These are phyloP conservation scores for Pulveroboletus sp. DNA, from an alignment of 768 basidiomycete species.

Conservation along the genomic window DNA sequence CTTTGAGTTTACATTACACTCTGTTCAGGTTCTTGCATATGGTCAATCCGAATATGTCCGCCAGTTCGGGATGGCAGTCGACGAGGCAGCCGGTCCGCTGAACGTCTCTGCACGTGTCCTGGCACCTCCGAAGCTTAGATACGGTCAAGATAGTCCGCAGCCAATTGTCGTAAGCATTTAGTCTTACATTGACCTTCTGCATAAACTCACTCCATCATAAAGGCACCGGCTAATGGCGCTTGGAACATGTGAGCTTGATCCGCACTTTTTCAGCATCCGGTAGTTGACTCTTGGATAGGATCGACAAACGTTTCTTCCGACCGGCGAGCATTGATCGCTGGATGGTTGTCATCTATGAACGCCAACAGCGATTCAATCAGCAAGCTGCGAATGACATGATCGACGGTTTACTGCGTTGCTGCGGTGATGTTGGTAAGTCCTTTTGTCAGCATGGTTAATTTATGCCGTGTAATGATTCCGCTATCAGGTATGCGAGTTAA, in stretches of 20 bases:
- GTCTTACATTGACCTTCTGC: not conserved
- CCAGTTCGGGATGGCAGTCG: constrained; percentile 68
- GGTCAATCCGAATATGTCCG: constrained; percentile 73
- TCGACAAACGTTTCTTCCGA: constrained; percentile 66
- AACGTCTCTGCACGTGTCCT: constrained; percentile 60
- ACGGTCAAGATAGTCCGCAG: constrained; percentile 55
- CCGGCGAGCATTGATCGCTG: constrained; percentile 53
- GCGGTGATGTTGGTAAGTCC: constrained; percentile 57
- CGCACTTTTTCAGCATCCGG: not conserved
- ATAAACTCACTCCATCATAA: constrained; percentile 4
- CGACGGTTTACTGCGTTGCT: constrained; percentile 44
- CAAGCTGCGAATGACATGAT: constrained; percentile 53
- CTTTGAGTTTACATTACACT: not conserved
- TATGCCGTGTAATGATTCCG: not conserved
- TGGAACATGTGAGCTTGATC: constrained; percentile 67
- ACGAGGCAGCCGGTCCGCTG: constrained; percentile 47
- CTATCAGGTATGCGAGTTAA: constrained; percentile 54
- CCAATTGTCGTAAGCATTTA: constrained; percentile 48
- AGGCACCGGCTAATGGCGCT: constrained; percentile 62
- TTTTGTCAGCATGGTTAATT: not conserved
- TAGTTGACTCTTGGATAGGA: constrained; percentile 38
- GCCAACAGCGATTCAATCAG: constrained; percentile 50
- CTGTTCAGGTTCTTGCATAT: constrained; percentile 53
- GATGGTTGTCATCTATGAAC: constrained; percentile 67
- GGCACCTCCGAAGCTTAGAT: constrained; percentile 59